Evolutionary conservation across 169 alveolate species (phyloP).

Genomic region (Babesia caballi): DNA sequence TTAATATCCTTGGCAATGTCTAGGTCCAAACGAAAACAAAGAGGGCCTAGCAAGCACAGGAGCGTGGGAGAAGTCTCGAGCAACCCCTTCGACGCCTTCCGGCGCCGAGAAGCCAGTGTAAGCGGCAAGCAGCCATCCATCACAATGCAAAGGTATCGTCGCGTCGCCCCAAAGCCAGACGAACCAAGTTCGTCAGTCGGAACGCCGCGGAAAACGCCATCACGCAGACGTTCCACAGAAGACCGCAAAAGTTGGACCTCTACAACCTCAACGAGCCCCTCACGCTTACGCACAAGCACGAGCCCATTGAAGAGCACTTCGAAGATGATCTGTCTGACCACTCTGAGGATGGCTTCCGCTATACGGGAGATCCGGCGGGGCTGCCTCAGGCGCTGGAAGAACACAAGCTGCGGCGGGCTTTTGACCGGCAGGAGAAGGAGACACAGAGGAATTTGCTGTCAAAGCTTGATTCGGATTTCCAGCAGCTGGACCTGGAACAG

Average conservation of each 20-base stretch:
- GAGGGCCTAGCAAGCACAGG: background rate
- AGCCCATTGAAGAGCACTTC: conserved; percentile 58
- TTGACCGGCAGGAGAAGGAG: conserved; percentile 25
- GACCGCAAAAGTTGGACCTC: conserved; percentile 40
- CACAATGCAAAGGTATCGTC: background rate
- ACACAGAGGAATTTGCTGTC: conserved; percentile 36
- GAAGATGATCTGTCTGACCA: conserved; percentile 37
- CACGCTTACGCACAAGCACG: conserved; percentile 42
- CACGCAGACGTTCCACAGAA: conserved; percentile 9
- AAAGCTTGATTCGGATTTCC: conserved; percentile 41
- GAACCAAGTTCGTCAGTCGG: conserved; percentile 28
- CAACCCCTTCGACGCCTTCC: conserved; percentile 19
- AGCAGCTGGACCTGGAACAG: conserved; percentile 23
- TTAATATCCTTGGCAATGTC: background rate
- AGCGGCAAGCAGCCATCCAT: background rate
- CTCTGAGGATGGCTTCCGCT: conserved; percentile 53
- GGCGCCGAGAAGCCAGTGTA: conserved; percentile 2
- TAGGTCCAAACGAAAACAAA: background rate
- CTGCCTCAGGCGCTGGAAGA: conserved; percentile 47
- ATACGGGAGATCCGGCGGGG: conserved; percentile 32
- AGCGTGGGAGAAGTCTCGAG: background rate
- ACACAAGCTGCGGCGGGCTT: conserved; percentile 35
- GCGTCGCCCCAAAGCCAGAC: background rate
- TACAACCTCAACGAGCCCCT: conserved; percentile 47
- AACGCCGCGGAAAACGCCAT: conserved; percentile 15